Percentiles rank a stretch among this genome's conserved stretches.
Conservation (phyloP, 495 filamentous ascomycete species). For the Penicillium bialowiezense region DNA sequence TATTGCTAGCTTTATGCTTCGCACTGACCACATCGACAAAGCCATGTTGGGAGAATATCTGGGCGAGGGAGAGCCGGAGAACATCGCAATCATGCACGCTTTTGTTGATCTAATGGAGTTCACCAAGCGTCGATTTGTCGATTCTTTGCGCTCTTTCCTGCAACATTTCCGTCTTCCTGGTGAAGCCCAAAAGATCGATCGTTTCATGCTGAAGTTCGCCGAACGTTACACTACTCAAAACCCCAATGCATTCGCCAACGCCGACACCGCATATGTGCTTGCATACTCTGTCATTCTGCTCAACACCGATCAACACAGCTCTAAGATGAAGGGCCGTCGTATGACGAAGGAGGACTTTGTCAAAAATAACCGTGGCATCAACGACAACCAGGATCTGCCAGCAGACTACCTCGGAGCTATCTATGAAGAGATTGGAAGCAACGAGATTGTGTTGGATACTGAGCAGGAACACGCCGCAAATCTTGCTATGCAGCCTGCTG, state of each 20-base stretch:
- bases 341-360: slow-evolving; percentile 98
- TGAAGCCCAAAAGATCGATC: slow-evolving; percentile 98
- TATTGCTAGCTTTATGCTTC: slow-evolving; percentile 79
- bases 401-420: slow-evolving; percentile 88
- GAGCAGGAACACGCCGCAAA: slow-evolving; percentile 86
- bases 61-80: slow-evolving; percentile 86
- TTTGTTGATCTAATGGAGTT: slow-evolving; percentile 98
- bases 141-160: slow-evolving; percentile 84
- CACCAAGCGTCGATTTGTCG: slow-evolving; percentile 86
- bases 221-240: slow-evolving; percentile 93
- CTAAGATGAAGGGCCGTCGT: slow-evolving; percentile 70
- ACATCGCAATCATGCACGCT: slow-evolving; percentile 96
- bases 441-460: slow-evolving; percentile 93
- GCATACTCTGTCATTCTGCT: slow-evolving; percentile 96
- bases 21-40: slow-evolving; percentile 78
- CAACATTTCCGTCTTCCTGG: slow-evolving; percentile 94
- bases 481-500: slow-evolving; percentile 55
- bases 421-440: slow-evolving; percentile 83
- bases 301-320: slow-evolving; percentile 93
- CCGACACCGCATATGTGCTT: slow-evolving; percentile 94
- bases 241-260: slow-evolving; percentile 96
- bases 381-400: slow-evolving; percentile 90
- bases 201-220: slow-evolving; percentile 99
- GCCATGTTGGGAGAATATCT: slow-evolving; percentile 90
- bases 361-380: slow-evolving; percentile 98